Conservation (phyloP, 208 protist species). For the Kentomonas sorsogonicus region DNA sequence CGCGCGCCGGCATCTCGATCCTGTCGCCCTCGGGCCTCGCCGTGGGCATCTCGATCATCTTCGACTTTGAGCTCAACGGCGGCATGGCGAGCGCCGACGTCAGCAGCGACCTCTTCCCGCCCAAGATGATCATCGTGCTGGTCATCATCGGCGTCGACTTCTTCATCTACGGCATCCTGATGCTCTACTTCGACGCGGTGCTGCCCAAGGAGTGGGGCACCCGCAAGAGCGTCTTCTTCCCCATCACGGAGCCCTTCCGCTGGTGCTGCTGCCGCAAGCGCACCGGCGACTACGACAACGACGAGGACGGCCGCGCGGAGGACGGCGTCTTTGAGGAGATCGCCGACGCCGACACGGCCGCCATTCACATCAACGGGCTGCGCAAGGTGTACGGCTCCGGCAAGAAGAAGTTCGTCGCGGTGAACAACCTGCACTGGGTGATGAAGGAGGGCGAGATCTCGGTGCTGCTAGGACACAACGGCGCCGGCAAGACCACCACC, state of each 20-base stretch:
- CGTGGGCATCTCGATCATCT: conserved; percentile 39
- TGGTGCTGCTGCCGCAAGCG: no score
- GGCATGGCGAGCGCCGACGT: conserved; percentile 31
- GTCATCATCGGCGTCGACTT: conserved; percentile 39
- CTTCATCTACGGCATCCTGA: conserved; percentile 57
- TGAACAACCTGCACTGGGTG: conserved; percentile 50
- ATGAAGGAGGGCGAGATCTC: conserved; percentile 56
- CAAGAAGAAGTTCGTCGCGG: conserved; percentile 39
- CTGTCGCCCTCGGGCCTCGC: conserved; percentile 57
- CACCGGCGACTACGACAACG: no score
- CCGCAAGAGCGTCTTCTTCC: conserved; percentile 50
- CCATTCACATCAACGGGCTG: conserved; percentile 19
- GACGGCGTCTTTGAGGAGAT: conserved; percentile 24
- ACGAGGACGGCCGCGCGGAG: no score
- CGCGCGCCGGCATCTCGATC: conserved; percentile 28
- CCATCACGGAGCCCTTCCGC: conserved; percentile 39
- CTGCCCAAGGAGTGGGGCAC: conserved; percentile 64
- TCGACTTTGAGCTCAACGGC: conserved; percentile 31
- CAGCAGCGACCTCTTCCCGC: conserved; percentile 26
- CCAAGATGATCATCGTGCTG: conserved; percentile 16
- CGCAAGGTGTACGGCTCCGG: conserved; percentile 28
- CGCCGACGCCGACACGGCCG: conserved; percentile 20
- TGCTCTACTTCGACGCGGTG: conserved; percentile 70
- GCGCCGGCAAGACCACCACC: conserved; percentile 65
- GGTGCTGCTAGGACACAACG: conserved; percentile 63